These are phyloP conservation scores for Fragaria nilgerrensis DNA, from an alignment of 306 rosid species.

Conservation along the genomic window DNA sequence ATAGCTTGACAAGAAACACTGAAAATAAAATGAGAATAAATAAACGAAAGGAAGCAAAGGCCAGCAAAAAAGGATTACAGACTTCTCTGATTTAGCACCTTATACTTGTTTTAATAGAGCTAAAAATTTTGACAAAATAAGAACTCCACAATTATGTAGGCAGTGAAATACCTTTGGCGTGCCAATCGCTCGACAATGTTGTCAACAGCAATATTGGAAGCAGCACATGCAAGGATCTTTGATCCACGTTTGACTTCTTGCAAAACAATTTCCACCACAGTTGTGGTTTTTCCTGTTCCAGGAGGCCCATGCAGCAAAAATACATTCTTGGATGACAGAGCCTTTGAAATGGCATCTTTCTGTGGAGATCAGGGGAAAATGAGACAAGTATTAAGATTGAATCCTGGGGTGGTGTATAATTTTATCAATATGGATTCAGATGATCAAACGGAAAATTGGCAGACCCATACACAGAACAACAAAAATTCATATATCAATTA, in stretches of 20 bases:
- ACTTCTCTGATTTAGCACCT: neutral
- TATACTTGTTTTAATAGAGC: neutral
- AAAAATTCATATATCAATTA: neutral
- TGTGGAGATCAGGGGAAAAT: constrained; percentile 27
- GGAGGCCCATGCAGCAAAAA: constrained; percentile 98
- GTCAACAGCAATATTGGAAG: constrained; percentile 98
- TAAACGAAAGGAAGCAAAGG: too few species aligned
- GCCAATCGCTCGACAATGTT: constrained; percentile 96
- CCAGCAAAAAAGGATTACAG: neutral
- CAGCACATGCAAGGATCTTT: constrained; percentile 95
- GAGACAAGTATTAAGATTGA: constrained; percentile 17
- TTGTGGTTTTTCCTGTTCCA: constrained; percentile 97
- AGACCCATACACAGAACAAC: neutral
- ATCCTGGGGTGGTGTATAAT: constrained; percentile 12
- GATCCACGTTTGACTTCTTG: constrained; percentile 98
- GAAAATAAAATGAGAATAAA: neutral
- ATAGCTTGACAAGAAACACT: neutral
- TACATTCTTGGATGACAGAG: constrained; percentile 75
- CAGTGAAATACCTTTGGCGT: constrained; percentile 59
- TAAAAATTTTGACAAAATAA: neutral
- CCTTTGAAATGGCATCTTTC: constrained; percentile 91
- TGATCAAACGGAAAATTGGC: neutral
- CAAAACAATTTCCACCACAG: constrained; percentile 93
- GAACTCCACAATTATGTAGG: constrained; percentile 17
- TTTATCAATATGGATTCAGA: neutral